A percentile compares a stretch with the other conserved stretches of the same genome.
phyloP scores from a whole-genome alignment of 1,284 basidiomycete species.

The Abortiporus biennis region DNA sequence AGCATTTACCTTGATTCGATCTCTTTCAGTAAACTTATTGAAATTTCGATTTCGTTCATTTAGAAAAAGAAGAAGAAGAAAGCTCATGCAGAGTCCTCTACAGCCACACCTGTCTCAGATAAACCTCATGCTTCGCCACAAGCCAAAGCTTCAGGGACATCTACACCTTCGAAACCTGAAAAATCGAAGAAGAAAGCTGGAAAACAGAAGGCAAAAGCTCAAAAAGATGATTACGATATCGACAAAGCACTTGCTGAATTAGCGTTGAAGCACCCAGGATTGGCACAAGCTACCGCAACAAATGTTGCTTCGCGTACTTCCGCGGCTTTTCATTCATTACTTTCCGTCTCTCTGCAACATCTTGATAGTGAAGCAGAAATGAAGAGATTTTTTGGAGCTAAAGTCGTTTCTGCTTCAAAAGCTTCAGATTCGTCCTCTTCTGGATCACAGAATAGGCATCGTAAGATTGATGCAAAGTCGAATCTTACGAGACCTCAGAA shows the following conservation, averaged over 20 bases:
- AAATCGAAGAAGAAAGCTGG: constrained; percentile 43
- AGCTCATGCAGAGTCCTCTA: constrained; percentile 31
- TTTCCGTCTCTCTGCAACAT: constrained; percentile 71
- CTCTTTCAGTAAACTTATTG: neutral
- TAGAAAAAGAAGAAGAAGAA: constrained; percentile 45
- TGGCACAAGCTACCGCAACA: constrained; percentile 30
- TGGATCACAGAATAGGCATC: constrained; percentile 13
- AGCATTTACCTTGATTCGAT: constrained; percentile 9
- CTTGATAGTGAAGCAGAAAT: constrained; percentile 87
- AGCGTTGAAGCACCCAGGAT: constrained; percentile 64
- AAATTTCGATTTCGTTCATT: constrained; percentile 2
- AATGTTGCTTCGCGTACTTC: constrained; percentile 21
- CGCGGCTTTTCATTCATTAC: constrained; percentile 46
- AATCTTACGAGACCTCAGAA: constrained; percentile 57
- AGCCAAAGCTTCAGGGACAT: constrained; percentile 32
- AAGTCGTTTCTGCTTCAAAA: constrained; percentile 65
- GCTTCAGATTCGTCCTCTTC: constrained; percentile 33
- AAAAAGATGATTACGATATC: constrained; percentile 72
- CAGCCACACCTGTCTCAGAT: constrained; percentile 9
- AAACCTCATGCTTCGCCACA: constrained; percentile 11
- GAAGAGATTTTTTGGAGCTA: constrained; percentile 87
- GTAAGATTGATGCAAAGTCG: constrained; percentile 39
- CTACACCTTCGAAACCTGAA: constrained; percentile 18
- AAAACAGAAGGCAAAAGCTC: constrained; percentile 43
- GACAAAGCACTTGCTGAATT: constrained; percentile 81